A percentile compares a stretch with the other conserved stretches of the same genome.
Conservation (phyloP, 129 eudicot species). For the Heracleum sosnowskyi region DNA sequence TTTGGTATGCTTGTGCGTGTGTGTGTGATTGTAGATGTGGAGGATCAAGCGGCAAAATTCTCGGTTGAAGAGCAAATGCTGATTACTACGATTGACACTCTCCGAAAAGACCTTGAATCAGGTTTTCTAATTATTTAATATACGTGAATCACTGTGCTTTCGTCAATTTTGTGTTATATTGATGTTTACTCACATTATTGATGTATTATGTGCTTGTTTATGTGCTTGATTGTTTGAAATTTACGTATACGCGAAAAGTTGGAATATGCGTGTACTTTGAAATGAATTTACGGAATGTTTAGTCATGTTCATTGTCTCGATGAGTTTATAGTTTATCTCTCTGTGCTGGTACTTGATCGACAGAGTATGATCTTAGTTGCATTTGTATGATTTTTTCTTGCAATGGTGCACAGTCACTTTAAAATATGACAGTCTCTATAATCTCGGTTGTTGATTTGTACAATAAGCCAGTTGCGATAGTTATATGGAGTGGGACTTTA, state of each 20-base stretch:
- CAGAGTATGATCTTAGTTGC: neutral
- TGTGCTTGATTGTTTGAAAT: neutral
- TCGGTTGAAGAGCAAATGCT: constrained; percentile 79
- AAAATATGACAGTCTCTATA: neutral
- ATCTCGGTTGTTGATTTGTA: neutral
- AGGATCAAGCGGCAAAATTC: constrained; percentile 74
- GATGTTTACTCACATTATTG: neutral
- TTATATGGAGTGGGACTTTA: neutral
- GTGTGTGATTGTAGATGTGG: constrained; percentile 53
- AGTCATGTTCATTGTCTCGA: neutral
- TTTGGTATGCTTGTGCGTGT: neutral
- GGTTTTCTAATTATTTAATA: constrained; percentile 26
- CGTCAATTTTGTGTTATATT: neutral
- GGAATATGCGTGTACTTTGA: neutral
- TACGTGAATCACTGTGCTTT: neutral
- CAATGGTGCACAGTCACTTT: neutral
- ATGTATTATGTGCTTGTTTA: neutral
- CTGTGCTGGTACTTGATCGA: neutral
- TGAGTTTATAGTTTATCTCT: neutral
- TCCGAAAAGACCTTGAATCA: constrained; percentile 50
- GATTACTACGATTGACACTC: constrained; percentile 53
- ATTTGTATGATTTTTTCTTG: neutral
- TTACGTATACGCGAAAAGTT: neutral
- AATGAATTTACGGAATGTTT: neutral
- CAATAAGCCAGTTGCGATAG: neutral